Evolutionary conservation across 306 rosid genomes (phyloP).

Genomic region (Comarum palustre): DNA sequence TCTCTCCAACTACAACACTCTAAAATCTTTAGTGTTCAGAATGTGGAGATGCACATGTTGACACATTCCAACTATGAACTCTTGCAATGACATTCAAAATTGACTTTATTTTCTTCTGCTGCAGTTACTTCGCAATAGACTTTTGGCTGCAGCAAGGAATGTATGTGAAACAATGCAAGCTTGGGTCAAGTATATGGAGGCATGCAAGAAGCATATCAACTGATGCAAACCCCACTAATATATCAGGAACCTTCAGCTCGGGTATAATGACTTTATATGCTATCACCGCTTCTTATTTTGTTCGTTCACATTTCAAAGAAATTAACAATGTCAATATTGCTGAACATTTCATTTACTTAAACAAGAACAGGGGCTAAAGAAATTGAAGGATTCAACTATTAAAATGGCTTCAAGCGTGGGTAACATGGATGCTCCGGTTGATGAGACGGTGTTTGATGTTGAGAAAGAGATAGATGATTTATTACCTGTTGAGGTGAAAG

Average conservation of each 20-base stretch:
- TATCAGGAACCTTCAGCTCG: slow-evolving; percentile 48
- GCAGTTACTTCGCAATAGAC: slow-evolving; percentile 58
- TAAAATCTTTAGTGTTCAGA: background rate
- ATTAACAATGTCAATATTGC: slow-evolving; percentile 2
- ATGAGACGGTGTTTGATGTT: slow-evolving; percentile 60
- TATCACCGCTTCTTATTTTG: background rate
- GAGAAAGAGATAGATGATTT: slow-evolving; percentile 73
- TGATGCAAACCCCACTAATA: slow-evolving; percentile 63
- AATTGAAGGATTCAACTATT: slow-evolving; percentile 59
- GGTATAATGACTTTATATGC: slow-evolving; percentile 35
- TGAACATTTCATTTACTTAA: slow-evolving; percentile 19
- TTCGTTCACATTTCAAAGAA: background rate
- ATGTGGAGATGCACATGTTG: background rate
- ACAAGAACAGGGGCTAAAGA: slow-evolving; percentile 54
- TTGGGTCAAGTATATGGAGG: slow-evolving; percentile 64
- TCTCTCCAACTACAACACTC: background rate
- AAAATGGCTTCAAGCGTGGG: slow-evolving; percentile 54
- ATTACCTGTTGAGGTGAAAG: slow-evolving; percentile 77
- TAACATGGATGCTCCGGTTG: slow-evolving; percentile 41
- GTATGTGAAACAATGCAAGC: slow-evolving; percentile 53
- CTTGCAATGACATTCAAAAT: background rate
- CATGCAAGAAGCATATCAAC: slow-evolving; percentile 70
- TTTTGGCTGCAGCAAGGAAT: slow-evolving; percentile 52
- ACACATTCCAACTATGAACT: background rate
- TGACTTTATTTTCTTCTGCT: slow-evolving; percentile 18